Percentiles rank a stretch among this genome's conserved stretches.
Conservation (phyloP, 78 protist species). For the Pigoraptor vietnamica region DNA sequence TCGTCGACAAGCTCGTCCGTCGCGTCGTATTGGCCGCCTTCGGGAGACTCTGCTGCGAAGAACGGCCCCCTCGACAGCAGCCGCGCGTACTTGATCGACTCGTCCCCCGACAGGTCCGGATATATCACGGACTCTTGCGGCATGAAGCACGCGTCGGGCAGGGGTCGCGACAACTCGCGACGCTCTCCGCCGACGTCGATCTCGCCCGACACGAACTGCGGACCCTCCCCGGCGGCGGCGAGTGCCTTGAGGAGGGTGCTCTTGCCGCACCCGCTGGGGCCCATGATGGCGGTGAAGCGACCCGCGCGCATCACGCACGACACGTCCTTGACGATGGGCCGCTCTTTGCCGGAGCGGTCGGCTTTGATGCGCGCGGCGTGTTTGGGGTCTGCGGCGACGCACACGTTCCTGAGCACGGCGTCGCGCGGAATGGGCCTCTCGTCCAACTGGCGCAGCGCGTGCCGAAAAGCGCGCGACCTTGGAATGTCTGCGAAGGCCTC, state of each 20-base stretch:
- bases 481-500: background rate
- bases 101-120: constrained; percentile 17
- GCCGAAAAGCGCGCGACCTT: background rate
- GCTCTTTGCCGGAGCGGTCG: background rate
- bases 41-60: background rate
- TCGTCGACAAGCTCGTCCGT: background rate
- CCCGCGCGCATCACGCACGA: background rate
- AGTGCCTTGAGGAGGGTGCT: constrained; percentile 37
- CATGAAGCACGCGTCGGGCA: constrained; percentile 14
- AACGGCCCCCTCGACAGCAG: background rate
- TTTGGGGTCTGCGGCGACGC: background rate
- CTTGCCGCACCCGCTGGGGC: constrained; percentile 60
- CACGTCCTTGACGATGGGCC: background rate
- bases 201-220: background rate
- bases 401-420: background rate
- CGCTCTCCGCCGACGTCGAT: background rate
- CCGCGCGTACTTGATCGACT: background rate
- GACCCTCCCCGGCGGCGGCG: background rate
- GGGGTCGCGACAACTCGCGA: constrained; percentile 18
- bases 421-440: background rate
- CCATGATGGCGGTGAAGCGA: constrained; percentile 24
- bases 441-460: background rate
- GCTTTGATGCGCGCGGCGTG: background rate
- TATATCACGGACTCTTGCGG: constrained; percentile 37
- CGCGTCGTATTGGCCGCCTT: background rate